Percentiles rank a stretch among this genome's conserved stretches.
phyloP scores from a whole-genome alignment of 345 rosid species.

The Populus ilicifolia region DNA sequence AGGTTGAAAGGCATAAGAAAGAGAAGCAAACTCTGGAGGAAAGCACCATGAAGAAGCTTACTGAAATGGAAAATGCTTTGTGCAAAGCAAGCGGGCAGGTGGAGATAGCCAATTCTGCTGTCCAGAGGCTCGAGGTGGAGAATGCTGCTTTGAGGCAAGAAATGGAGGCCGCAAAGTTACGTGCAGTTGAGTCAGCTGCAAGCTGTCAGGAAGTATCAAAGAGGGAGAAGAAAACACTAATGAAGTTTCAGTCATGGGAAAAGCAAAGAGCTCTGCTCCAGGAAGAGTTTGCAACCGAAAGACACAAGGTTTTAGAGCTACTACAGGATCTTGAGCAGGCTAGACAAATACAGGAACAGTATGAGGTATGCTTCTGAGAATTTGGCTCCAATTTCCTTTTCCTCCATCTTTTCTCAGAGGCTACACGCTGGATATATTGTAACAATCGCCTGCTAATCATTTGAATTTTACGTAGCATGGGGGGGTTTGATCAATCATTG shows the following conservation, averaged over 20 bases:
- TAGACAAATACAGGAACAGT: constrained; percentile 40
- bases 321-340: constrained; percentile 50
- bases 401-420: constrained; percentile 1
- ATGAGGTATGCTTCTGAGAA: constrained; percentile 44
- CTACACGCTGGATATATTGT: not conserved
- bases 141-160: constrained; percentile 59
- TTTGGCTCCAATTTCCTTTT: constrained; percentile 3
- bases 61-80: constrained; percentile 84
- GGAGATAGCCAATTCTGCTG: constrained; percentile 62
- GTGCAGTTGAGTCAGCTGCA: constrained; percentile 65
- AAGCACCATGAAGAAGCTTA: constrained; percentile 70
- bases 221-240: constrained; percentile 65
- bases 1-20: constrained; percentile 77
- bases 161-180: constrained; percentile 66
- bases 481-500: constrained; percentile 9
- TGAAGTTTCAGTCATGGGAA: constrained; percentile 74
- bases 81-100: constrained; percentile 76
- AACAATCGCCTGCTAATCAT: not conserved
- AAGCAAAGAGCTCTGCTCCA: constrained; percentile 60
- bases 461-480: constrained; percentile 9
- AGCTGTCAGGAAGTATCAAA: constrained; percentile 68
- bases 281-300: constrained; percentile 68
- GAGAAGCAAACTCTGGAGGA: constrained; percentile 76
- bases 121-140: constrained; percentile 75
- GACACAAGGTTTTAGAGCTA: constrained; percentile 45